A percentile compares a stretch with the other conserved stretches of the same genome.
phyloP scores from a whole-genome alignment of 768 basidiomycete genomes.

The Termitomyces sp. region DNA sequence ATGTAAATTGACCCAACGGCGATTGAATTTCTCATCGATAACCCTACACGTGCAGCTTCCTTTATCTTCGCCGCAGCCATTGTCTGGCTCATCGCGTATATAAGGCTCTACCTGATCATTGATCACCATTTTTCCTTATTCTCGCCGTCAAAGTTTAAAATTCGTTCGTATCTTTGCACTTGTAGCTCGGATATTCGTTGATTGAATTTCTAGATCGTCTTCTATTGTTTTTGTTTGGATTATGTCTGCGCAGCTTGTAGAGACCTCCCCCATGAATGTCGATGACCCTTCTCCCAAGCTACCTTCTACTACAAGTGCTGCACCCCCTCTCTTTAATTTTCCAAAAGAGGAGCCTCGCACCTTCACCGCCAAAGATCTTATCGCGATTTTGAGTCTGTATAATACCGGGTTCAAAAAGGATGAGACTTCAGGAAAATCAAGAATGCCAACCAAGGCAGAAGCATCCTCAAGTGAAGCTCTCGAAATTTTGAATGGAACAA shows the following conservation, averaged over 20 bases:
- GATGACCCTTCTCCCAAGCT: background rate
- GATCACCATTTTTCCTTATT: no score
- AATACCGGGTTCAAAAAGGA: background rate
- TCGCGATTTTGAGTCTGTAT: constrained; percentile 6
- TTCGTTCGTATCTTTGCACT: no score
- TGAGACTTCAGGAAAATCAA: background rate
- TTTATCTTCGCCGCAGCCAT: background rate
- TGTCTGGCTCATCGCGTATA: background rate
- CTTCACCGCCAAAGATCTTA: constrained; percentile 11
- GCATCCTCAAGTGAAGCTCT: constrained; percentile 1
- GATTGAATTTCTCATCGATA: constrained; percentile 1
- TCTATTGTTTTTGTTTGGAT: no score
- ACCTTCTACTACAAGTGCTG: background rate
- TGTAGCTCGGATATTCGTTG: background rate
- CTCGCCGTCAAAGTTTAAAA: no score
- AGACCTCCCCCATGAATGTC: background rate
- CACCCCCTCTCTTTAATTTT: constrained; percentile 7
- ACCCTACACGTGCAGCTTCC: constrained; percentile 2
- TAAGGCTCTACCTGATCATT: background rate
- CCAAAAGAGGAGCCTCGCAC: constrained; percentile 7
- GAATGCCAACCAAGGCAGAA: background rate
- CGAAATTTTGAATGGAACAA: background rate
- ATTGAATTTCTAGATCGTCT: background rate
- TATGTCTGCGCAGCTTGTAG: background rate
- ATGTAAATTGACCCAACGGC: background rate